Base-by-base conservation (phyloP, 805 yeast species). In the Komagataella ulmi region DNA sequence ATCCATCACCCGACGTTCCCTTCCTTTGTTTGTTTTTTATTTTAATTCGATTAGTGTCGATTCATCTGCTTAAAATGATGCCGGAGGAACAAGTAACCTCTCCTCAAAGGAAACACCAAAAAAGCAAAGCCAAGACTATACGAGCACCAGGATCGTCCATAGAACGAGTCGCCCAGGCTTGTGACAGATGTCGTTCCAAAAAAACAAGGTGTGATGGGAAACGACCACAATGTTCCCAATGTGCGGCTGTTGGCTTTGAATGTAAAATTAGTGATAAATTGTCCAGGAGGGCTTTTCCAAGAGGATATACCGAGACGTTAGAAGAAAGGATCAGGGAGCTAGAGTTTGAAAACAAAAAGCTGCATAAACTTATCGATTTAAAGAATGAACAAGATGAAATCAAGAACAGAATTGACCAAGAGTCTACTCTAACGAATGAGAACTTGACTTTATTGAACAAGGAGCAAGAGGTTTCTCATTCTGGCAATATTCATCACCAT, bases 231-330 rank as follows among this genome's bases (percentile, higher is more conserved):
- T 89, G 97, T 63, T 77, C 91, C 0, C 84, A 85, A 54, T 89
- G 97, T 70, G 81, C 80, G 10, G 75, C 81, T 6, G 93, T 87
- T 3, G 97, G 96, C 3, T 76, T 89, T 53, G 91, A 87, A 56
- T 89, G 97, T 65, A 83, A 83, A 52, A 85, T 88, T n/a, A 81
- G 90, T 17, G 96, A 89, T 62, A 83, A 84, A 58, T 71, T 89
- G n/a, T 78, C 90, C 0, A 74, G 97, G 53, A 72, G 90, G 55
- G 91, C 96, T 0, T 89, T 83, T 60, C 97, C 97, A 0, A 75
- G 95, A 62, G 97, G 97, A 0, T 89, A 89, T 60, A 89, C 97
- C 0, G 97, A 89, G 66, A 82, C 89, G 2, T 65, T 89, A 51
- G 97, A 89, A 62, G 95, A 88, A 60, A 71, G 96, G 50, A 82